phyloP scores from a whole-genome alignment of 352 stramenopile species.

The Phytophthora sojae region DNA sequence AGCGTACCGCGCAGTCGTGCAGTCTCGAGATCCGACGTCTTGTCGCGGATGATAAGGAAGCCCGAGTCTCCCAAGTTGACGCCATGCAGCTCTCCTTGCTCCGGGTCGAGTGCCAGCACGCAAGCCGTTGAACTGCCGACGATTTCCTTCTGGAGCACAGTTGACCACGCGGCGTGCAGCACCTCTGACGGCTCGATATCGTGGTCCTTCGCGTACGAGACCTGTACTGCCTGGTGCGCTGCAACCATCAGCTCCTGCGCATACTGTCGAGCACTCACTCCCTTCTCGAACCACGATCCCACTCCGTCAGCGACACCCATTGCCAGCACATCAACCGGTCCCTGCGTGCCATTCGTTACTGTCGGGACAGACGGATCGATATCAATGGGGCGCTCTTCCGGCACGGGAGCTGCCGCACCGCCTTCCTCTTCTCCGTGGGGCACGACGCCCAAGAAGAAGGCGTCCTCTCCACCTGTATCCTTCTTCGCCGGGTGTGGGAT shows the following conservation, averaged over 20 bases:
- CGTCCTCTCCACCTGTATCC: constrained; percentile 90
- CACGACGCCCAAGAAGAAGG: constrained; percentile 92
- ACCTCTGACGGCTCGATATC: constrained; percentile 70
- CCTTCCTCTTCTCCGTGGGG: constrained; percentile 51
- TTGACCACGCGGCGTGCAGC: constrained; percentile 76
- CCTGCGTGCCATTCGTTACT: constrained; percentile 47
- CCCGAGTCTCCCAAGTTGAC: constrained; percentile 96
- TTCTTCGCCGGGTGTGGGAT: constrained; percentile 83
- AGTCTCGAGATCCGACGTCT: constrained; percentile 71
- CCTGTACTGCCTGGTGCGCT: constrained; percentile 66
- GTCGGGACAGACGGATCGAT: constrained; percentile 32
- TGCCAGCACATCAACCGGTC: constrained; percentile 85
- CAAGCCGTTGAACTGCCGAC: constrained; percentile 94
- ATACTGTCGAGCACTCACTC: constrained; percentile 83
- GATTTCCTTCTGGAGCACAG: constrained; percentile 91
- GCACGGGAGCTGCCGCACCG: constrained; percentile 29
- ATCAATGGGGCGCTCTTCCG: constrained; percentile 30
- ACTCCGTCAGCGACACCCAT: constrained; percentile 96
- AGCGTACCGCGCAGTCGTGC: constrained; percentile 72
- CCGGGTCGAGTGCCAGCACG: constrained; percentile 92
- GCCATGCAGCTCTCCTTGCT: constrained; percentile 93
- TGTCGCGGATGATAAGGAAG: constrained; percentile 86
- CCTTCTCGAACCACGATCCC: constrained; percentile 95
- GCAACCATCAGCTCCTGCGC: constrained; percentile 82
- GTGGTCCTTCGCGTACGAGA: constrained; percentile 69